These are phyloP conservation scores for Volvariella volvacea DNA, from an alignment of 1,284 basidiomycete genomes.

Conservation along the genomic window DNA sequence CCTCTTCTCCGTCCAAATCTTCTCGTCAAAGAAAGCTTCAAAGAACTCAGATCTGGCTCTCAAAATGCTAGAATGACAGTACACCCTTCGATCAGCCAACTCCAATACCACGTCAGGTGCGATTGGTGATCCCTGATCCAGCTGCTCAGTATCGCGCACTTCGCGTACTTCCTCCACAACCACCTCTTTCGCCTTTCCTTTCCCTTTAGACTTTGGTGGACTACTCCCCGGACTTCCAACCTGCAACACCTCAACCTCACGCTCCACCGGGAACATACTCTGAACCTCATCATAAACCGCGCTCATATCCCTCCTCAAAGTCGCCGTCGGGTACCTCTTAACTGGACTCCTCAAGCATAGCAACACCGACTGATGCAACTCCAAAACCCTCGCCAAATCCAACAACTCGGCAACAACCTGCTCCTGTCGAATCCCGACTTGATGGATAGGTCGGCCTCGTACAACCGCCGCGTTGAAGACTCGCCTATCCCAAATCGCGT, in stretches of 20 bases:
- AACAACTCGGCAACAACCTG: slow-evolving; percentile 60
- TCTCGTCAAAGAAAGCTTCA: slow-evolving; percentile 77
- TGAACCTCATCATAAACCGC: too few relatives aligned
- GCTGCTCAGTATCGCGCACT: not conserved
- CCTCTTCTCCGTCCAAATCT: slow-evolving; percentile 72
- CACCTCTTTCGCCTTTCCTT: not conserved
- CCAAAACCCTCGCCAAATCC: slow-evolving; percentile 45
- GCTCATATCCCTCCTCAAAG: slow-evolving; percentile 41
- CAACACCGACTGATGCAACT: slow-evolving; percentile 41
- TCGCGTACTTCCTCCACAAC: not conserved
- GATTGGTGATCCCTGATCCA: slow-evolving; percentile 17
- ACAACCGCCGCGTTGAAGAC: slow-evolving; percentile 34
- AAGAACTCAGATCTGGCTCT: slow-evolving; percentile 86
- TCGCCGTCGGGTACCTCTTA: slow-evolving; percentile 40
- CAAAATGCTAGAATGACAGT: slow-evolving; percentile 71
- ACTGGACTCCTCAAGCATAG: slow-evolving; percentile 40
- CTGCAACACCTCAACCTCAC: too few relatives aligned
- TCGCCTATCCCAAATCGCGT: slow-evolving; percentile 83
- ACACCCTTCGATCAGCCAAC: slow-evolving; percentile 65
- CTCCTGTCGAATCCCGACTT: slow-evolving; percentile 40
- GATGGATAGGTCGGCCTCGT: slow-evolving; percentile 34
- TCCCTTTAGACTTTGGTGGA: not conserved
- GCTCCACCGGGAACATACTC: too few relatives aligned
- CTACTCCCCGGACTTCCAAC: not conserved
- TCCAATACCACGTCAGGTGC: slow-evolving; percentile 71